A percentile compares a stretch with the other conserved stretches of the same genome.
Conservation (phyloP, 345 rosid species). For the Mallotus nudiflorus region DNA sequence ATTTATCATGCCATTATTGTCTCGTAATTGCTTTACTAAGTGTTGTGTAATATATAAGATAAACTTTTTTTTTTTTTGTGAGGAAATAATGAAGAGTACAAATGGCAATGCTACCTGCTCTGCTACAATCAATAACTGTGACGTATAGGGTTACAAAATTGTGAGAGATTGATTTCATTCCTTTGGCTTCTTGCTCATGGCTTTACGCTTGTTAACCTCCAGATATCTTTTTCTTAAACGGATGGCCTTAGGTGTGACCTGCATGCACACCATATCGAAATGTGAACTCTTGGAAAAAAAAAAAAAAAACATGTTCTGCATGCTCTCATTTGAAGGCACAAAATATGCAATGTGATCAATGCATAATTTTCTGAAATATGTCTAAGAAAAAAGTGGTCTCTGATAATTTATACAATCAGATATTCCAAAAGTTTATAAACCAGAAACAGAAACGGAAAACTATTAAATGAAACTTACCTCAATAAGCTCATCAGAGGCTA, state of each 20-base stretch:
- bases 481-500: constrained; percentile 93
- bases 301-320: not conserved
- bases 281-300: not conserved
- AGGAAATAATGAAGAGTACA: constrained; percentile 10
- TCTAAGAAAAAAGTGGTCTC: not conserved
- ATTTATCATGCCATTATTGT: constrained; percentile 4
- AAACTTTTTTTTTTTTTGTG: constrained; percentile 5
- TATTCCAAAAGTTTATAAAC: not conserved
- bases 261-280: constrained; percentile 16
- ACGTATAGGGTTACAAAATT: constrained; percentile 17
- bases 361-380: not conserved
- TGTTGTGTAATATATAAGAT: too few relatives aligned
- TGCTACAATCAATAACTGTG: not conserved
- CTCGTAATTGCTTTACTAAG: too few relatives aligned
- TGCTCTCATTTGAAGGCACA: not conserved
- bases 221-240: constrained; percentile 80
- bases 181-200: constrained; percentile 76
- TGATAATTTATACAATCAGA: not conserved
- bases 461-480: constrained; percentile 51
- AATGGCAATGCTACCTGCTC: constrained; percentile 8
- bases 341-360: not conserved
- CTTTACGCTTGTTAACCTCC: constrained; percentile 90
- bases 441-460: not conserved
- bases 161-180: constrained; percentile 37
- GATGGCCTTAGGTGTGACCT: constrained; percentile 94